These are phyloP conservation scores for Lecanosticta acicola DNA, from an alignment of 2,329 filamentous ascomycete genomes.

Conservation along the genomic window DNA sequence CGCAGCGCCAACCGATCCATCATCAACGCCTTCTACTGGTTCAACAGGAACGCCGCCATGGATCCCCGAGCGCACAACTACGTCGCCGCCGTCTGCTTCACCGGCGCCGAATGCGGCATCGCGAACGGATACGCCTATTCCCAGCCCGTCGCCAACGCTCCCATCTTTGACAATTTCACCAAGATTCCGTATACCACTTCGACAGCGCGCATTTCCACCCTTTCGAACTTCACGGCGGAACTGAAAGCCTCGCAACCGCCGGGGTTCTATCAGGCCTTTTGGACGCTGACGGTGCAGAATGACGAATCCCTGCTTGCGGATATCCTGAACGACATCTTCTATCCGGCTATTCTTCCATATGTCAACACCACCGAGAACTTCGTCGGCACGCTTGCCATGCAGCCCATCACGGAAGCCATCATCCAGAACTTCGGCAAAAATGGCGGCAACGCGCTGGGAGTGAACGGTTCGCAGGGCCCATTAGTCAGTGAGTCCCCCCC, in stretches of 20 bases:
- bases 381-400: slow-evolving; percentile 6
- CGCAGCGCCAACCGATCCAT: slow-evolving; percentile 4
- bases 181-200: slow-evolving; percentile 2
- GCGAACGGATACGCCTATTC: slow-evolving; percentile 9
- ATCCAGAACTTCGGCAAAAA: slow-evolving; percentile 13
- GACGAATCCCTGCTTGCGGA: slow-evolving; percentile 7
- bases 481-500: slow-evolving; percentile 6
- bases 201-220: slow-evolving; percentile 5
- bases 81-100: slow-evolving; percentile 5
- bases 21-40: slow-evolving; percentile 11
- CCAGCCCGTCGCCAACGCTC: slow-evolving; percentile 3
- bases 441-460: slow-evolving; percentile 14
- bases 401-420: slow-evolving; percentile 11
- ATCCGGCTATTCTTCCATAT: slow-evolving; percentile 5
- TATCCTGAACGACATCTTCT: slow-evolving; percentile 6
- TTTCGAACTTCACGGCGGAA: slow-evolving; percentile 6
- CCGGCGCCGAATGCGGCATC: slow-evolving; percentile 2
- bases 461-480: slow-evolving; percentile 8
- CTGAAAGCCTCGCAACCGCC: slow-evolving; percentile 8
- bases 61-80: slow-evolving; percentile 6
- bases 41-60: slow-evolving; percentile 7
- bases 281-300: slow-evolving; percentile 5
- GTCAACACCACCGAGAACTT: slow-evolving; percentile 8
- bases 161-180: slow-evolving; percentile 8
- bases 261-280: slow-evolving; percentile 8